Base-by-base conservation (phyloP, 75 land plant genomes). In the Sequoia sempervirens region DNA sequence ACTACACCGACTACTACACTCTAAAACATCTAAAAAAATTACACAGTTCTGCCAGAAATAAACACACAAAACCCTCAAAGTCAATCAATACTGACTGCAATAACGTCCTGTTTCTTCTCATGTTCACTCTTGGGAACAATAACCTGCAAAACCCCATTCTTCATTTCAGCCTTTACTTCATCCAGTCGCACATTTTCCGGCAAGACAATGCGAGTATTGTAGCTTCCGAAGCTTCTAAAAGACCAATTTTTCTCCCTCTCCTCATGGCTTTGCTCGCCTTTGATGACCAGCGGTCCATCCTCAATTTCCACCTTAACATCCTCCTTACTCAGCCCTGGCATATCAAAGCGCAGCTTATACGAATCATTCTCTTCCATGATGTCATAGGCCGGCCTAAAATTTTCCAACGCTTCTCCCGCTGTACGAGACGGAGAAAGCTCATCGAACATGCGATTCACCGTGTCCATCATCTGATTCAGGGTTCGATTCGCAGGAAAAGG, bases 61-160 rank as follows among this genome's bases (percentile, higher is more conserved):
- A n/a, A n/a, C n/a, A n/a, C n/a, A n/a, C n/a, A n/a, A n/a, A n/a
- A n/a, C n/a, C n/a, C n/a, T n/a, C n/a, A n/a, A n/a, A n/a, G n/a
- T n/a, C n/a, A n/a, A n/a, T n/a, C n/a, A n/a, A n/a, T n/a, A n/a
- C n/a, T n/a, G n/a, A n/a, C n/a, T n/a, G n/a, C n/a, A n/a, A n/a
- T n/a, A n/a, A n/a, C n/a, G n/a, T n/a, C n/a, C n/a, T n/a, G n/a
- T n/a, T n/a, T n/a, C n/a, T n/a, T n/a, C n/a, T n/a, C n/a, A n/a
- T n/a, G n/a, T n/a, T n/a, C n/a, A n/a, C n/a, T n/a, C n/a, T n/a
- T n/a, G n/a, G n/a, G n/a, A n/a, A n/a, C n/a, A n/a, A n/a, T n/a
- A n/a, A n/a, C n/a, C n/a, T n/a, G n/a, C n/a, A n/a, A n/a, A n/a
- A 93, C 93, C 5, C 95, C 95, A 70, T 94, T 46, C 81, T 89